Conservation (phyloP, 164 flowering plant species). For the Nymphaea thermarum region DNA sequence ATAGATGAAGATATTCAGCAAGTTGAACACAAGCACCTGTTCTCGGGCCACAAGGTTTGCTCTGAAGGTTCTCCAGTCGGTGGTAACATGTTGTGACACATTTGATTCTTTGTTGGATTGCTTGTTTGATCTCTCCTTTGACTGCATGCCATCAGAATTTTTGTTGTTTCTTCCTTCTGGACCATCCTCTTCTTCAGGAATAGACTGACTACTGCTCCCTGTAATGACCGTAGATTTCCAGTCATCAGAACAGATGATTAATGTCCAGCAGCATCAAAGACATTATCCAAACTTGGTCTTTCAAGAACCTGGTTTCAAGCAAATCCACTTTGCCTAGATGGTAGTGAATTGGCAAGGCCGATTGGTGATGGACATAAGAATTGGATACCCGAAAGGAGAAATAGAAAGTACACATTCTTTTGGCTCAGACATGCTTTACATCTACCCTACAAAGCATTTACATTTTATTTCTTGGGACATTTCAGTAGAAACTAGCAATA, state of each 20-base stretch:
- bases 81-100: conserved; percentile 13
- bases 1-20: neutral
- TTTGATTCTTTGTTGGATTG: conserved; percentile 11
- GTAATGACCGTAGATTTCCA: neutral
- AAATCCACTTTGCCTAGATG: neutral
- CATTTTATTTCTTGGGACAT: neutral
- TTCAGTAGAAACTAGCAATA: neutral
- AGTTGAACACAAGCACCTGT: conserved; percentile 28
- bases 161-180: conserved; percentile 24
- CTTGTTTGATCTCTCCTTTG: conserved; percentile 27
- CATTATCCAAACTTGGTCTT: neutral
- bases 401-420: neutral
- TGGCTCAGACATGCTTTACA: neutral
- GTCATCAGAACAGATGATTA: neutral
- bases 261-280: neutral
- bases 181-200: conserved; percentile 40
- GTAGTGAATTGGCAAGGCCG: neutral
- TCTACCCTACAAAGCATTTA: neutral
- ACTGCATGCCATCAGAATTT: conserved; percentile 31
- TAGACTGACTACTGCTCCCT: conserved; percentile 41
- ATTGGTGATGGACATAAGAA: neutral
- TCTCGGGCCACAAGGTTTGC: conserved; percentile 48
- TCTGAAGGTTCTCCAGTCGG: conserved; percentile 85
- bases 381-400: neutral
- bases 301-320: too few relatives aligned